These are phyloP conservation scores for Cystofilobasidium capitatum DNA, from an alignment of 768 basidiomycete species.

Conservation along the genomic window DNA sequence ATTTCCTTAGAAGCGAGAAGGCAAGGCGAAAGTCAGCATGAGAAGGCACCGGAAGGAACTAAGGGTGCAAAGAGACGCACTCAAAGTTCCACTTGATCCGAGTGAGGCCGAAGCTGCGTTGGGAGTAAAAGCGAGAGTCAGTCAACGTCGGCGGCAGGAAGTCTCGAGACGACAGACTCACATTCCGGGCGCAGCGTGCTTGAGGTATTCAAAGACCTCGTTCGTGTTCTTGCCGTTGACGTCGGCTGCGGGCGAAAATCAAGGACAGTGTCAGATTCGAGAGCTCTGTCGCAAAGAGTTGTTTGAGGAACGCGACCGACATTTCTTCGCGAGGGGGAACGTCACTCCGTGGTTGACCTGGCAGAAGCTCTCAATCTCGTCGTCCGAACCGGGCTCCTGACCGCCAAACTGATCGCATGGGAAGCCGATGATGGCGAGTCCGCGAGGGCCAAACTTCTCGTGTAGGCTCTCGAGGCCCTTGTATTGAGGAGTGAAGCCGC, in stretches of 20 bases:
- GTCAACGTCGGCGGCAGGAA: too few relatives aligned
- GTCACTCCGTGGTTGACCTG: conserved; percentile 70
- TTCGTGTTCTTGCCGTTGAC: conserved; percentile 82
- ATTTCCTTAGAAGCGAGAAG: too few relatives aligned
- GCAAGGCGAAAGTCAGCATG: too few relatives aligned
- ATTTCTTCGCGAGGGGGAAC: conserved; percentile 82
- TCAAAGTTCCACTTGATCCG: conserved; percentile 7
- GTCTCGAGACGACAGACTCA: too few relatives aligned
- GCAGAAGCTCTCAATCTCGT: conserved; percentile 47
- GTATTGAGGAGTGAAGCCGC: conserved; percentile 40
- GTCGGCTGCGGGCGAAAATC: conserved; percentile 41
- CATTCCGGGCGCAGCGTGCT: conserved; percentile 6
- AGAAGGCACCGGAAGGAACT: too few relatives aligned
- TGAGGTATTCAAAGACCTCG: conserved; percentile 40
- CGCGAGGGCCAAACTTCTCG: conserved; percentile 68
- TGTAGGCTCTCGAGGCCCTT: conserved; percentile 68
- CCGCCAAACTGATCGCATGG: conserved; percentile 70
- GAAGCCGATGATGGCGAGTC: conserved; percentile 54
- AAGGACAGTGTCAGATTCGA: neutral
- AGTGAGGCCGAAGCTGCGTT: neutral
- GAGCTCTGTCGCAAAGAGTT: neutral
- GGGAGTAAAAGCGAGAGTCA: too few relatives aligned
- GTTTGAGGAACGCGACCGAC: neutral
- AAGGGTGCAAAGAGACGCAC: too few relatives aligned
- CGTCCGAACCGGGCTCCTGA: conserved; percentile 65